Evolutionary conservation across 805 yeast genomes (phyloP), one percentile per base, ranked within the genome.

Genomic region (Kodamaea nitidulidarum): DNA sequence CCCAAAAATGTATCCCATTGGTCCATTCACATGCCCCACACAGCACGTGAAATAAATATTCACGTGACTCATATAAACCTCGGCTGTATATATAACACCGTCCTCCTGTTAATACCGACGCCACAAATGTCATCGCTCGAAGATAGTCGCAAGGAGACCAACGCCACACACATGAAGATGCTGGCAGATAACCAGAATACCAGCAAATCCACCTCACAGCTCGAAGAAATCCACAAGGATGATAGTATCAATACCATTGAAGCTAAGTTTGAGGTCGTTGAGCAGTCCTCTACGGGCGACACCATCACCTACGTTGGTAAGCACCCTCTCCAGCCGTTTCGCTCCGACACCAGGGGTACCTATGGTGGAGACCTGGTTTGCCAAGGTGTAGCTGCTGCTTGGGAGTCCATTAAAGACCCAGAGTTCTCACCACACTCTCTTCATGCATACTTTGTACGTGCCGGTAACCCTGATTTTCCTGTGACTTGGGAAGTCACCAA

Each of bases 361-460:
- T 59, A 54, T 31, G 64, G 64, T 3, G 64, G 63, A 3, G 64
- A 59, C 40, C 46, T 56, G 26, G 49, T 56, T 9, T 43, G 49
- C 14, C 63, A 58, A 40, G 48, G 48, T n/a, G 34, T 59, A 15
- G 32, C 49, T 17, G 64, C 61, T 0, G 61, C 60, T 3, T 56
- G 60, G 61, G 56, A 45, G 22, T 49, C 59, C 17, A 48, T 59
- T 4, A 37, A 38, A 3, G 60, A 48, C 28, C 35, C 43, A n/a
- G 55, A 47, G 7, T 47, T 54, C 32, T 45, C 51, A 30, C 54
- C 61, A 15, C 56, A 59, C 36, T 52, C 57, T n/a, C 44, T 58
- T 27, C 64, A 59, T 39, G 42, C 50, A 15, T 57, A 56, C 46
- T 59, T 59, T 36, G 43, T 59, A 35, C 52, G 52, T 34, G 63